phyloP scores from a whole-genome alignment of 305 asterid genomes.

The Fraxinus albicans region DNA sequence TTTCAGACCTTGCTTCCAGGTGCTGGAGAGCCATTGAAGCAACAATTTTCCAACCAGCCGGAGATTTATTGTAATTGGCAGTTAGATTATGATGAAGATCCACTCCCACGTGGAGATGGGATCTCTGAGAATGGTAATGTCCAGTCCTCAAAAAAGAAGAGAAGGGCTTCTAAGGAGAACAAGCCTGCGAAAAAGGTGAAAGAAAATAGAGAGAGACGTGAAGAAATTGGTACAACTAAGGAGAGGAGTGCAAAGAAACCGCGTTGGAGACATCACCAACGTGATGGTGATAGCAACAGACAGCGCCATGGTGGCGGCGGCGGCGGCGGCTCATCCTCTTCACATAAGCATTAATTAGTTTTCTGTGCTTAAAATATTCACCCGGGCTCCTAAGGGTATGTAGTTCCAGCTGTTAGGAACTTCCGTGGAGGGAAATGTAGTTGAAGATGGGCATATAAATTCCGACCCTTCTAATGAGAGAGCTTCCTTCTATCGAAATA shows the following conservation, averaged over 20 bases:
- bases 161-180: conserved; percentile 46
- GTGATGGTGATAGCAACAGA: conserved; percentile 39
- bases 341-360: conserved; percentile 4
- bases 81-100: conserved; percentile 57
- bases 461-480: background rate
- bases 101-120: conserved; percentile 61
- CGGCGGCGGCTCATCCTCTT: background rate
- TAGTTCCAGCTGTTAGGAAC: background rate
- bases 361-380: background rate
- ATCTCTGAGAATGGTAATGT: conserved; percentile 27
- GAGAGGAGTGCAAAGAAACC: conserved; percentile 35
- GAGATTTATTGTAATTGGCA: conserved; percentile 79
- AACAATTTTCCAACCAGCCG: conserved; percentile 37
- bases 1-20: conserved; percentile 55
- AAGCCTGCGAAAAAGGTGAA: conserved; percentile 38
- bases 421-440: background rate
- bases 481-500: background rate
- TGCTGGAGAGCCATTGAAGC: conserved; percentile 50
- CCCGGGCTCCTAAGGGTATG: background rate
- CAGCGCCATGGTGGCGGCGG: background rate
- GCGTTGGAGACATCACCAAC: conserved; percentile 30
- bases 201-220: conserved; percentile 25
- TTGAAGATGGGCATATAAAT: background rate
- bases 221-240: conserved; percentile 39
- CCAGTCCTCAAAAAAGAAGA: conserved; percentile 55